phyloP scores from a whole-genome alignment of 495 filamentous ascomycete species.

The Sordaria brevicollis region DNA sequence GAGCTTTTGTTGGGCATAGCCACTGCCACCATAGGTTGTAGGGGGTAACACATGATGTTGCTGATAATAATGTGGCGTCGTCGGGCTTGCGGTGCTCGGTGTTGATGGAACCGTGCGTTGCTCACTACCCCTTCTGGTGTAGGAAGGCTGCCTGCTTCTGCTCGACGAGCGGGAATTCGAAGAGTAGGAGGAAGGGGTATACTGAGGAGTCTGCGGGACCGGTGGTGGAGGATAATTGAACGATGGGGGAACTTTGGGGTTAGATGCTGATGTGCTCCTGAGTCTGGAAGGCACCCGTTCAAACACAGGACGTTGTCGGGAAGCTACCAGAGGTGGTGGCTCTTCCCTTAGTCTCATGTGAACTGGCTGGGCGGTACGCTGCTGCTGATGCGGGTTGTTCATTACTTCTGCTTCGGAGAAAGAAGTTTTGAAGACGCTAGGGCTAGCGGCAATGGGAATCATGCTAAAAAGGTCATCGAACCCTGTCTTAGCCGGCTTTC shows the following conservation, averaged over 20 bases:
- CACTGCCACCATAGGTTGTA: neutral
- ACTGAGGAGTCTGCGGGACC: neutral
- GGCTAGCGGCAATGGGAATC: slow-evolving; percentile 20
- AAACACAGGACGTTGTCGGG: slow-evolving; percentile 38
- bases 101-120: neutral
- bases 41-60: neutral
- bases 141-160: neutral
- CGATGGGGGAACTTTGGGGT: neutral
- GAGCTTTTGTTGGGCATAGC: neutral
- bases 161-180: neutral
- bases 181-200: neutral
- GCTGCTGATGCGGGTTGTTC: neutral
- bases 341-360: slow-evolving; percentile 9
- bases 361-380: neutral
- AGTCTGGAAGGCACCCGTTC: slow-evolving; percentile 40
- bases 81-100: neutral
- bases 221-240: neutral
- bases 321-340: slow-evolving; percentile 31
- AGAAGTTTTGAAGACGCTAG: slow-evolving; percentile 14
- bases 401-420: slow-evolving; percentile 1
- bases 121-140: neutral
- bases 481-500: neutral
- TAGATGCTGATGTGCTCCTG: slow-evolving; percentile 33
- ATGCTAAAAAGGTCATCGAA: neutral
- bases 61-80: neutral